Evolutionary conservation across 2,329 filamentous ascomycete species (phyloP).

Genomic region (Aspergillus viridinutans): DNA sequence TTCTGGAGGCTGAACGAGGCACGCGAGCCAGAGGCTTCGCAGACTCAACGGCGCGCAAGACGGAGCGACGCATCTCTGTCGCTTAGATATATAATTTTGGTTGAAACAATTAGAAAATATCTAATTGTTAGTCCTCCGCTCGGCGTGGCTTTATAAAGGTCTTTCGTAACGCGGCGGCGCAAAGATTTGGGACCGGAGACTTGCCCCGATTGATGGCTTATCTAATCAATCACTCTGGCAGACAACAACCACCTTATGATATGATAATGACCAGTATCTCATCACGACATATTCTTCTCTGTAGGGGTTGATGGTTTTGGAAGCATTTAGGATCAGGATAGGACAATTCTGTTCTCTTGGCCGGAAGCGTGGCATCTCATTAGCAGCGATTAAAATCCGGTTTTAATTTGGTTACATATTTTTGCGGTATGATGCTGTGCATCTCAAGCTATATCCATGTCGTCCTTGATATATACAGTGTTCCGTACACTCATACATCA

Average conservation of each 20-base stretch:
- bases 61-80: conserved; percentile 36
- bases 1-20: conserved; percentile 32
- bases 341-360: not conserved
- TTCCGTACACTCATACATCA: conserved; percentile 1
- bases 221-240: conserved; percentile 20
- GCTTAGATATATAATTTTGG: not conserved
- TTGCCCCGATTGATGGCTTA: conserved; percentile 22
- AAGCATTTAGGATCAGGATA: not conserved
- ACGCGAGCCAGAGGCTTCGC: conserved; percentile 32
- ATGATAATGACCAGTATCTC: not conserved
- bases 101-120: conserved; percentile 1
- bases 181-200: conserved; percentile 21
- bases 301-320: not conserved
- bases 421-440: not conserved
- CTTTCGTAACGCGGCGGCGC: conserved; percentile 7
- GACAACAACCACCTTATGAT: not conserved
- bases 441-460: not conserved
- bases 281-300: not conserved
- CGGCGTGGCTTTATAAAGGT: conserved; percentile 1
- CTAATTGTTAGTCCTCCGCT: conserved; percentile 6
- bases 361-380: not conserved
- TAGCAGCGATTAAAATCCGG: no score
- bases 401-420: not conserved
- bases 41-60: conserved; percentile 37
- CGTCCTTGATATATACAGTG: not conserved